Evolutionary conservation across 495 filamentous ascomycete species (phyloP).

Genomic region (Glarea lozoyensis): DNA sequence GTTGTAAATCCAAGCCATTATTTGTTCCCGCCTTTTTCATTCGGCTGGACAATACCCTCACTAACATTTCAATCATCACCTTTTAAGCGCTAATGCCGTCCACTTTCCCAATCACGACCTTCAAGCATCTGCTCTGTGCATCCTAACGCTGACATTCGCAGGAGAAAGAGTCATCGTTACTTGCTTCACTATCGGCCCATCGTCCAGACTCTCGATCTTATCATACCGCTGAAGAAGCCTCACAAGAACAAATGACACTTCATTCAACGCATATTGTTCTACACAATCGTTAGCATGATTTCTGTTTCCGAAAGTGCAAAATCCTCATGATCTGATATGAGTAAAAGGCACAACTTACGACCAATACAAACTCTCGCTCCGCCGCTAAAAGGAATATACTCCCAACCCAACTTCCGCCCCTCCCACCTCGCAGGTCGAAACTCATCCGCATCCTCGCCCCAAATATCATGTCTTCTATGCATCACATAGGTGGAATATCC

Average conservation of each 20-base stretch:
- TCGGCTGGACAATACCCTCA: no score
- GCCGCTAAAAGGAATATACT: slow-evolving; percentile 50
- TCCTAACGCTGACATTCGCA: slow-evolving; percentile 9
- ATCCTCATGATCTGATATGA: not conserved
- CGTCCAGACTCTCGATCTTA: slow-evolving; percentile 35
- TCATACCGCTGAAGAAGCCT: slow-evolving; percentile 63
- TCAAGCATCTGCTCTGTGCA: slow-evolving; percentile 9
- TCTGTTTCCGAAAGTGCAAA: not conserved
- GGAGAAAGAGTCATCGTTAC: slow-evolving; percentile 7
- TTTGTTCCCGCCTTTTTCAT: no score
- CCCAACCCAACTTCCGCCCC: slow-evolving; percentile 40
- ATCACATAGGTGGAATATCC: slow-evolving; percentile 14
- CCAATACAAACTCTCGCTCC: slow-evolving; percentile 77
- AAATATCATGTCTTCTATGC: slow-evolving; percentile 17
- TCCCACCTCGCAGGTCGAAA: slow-evolving; percentile 52
- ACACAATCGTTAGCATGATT: not conserved
- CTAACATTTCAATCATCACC: no score
- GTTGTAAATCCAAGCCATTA: no score
- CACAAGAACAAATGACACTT: slow-evolving; percentile 64
- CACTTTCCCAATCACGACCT: no score
- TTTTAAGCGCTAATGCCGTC: no score
- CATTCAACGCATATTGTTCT: slow-evolving; percentile 66
- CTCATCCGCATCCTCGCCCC: slow-evolving; percentile 35
- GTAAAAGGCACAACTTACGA: slow-evolving; percentile 25
- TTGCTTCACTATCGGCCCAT: slow-evolving; percentile 9